These are phyloP conservation scores for Monosporascus ibericus DNA, from an alignment of 2,329 filamentous ascomycete species.

Conservation along the genomic window DNA sequence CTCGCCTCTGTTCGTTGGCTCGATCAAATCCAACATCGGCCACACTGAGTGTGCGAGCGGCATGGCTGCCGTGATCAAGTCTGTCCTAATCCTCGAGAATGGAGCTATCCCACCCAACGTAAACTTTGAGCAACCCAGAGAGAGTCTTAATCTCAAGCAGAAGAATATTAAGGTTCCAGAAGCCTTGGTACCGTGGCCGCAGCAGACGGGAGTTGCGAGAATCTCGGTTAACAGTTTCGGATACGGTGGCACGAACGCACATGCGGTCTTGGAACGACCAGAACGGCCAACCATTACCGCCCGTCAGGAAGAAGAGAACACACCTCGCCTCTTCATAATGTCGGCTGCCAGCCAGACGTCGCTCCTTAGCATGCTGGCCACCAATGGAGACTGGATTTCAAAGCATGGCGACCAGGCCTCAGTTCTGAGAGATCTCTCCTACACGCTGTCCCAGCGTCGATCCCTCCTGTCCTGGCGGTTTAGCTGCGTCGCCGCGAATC, in stretches of 20 bases:
- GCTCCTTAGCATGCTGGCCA: too few species aligned
- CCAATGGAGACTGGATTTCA: too few species aligned
- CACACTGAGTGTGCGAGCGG: slow-evolving; percentile 13
- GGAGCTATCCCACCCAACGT: slow-evolving; percentile 13
- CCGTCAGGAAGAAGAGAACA: not conserved
- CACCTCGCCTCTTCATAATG: too few species aligned
- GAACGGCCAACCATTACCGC: not conserved
- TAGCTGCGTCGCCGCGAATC: not conserved
- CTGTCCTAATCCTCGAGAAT: slow-evolving; percentile 12
- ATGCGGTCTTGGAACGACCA: slow-evolving; percentile 6
- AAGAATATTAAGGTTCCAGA: not conserved
- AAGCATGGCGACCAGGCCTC: too few species aligned
- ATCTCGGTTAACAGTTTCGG: slow-evolving; percentile 22
- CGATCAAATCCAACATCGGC: slow-evolving; percentile 15
- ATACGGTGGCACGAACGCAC: slow-evolving; percentile 26
- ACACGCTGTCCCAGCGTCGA: not conserved
- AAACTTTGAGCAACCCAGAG: slow-evolving; percentile 4
- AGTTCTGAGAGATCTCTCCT: not conserved
- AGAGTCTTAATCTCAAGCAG: not conserved
- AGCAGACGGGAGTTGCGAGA: not conserved
- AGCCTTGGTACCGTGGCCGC: not conserved
- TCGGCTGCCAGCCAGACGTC: too few species aligned
- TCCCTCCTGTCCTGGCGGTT: not conserved
- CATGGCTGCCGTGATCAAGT: slow-evolving; percentile 13
- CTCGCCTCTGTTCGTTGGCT: not conserved